Base-by-base conservation (phyloP, 306 rosid genomes). In the Vigna mungo region DNA sequence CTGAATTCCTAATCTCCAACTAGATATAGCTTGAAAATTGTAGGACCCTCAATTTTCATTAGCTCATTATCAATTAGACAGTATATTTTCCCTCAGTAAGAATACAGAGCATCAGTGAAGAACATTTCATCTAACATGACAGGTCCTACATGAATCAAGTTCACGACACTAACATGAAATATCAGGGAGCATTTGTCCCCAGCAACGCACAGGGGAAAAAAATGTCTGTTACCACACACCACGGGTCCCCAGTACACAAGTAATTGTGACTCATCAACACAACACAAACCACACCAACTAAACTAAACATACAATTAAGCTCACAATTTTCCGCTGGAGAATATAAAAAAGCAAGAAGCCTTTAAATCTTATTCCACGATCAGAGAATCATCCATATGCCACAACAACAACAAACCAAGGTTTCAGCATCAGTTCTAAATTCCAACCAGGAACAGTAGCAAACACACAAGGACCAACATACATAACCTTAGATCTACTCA, bases 401-500 rank as follows among this genome's bases (percentile, higher is more conserved):
- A 34, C 20, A n/a, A 61, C n/a, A 52, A 67, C n/a, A 52, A 67
- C 14, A 34, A 60, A 63, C 73, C 70, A 36, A 49, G 72, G 23
- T 41, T 73, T 43, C 69, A 75, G 37, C n/a, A 58, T 37, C 60
- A 68, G 63, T 62, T 43, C 16, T 51, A 74, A 39, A 55, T 36
- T 20, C 69, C 47, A 71, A 66, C 10, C 49, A 49, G 16, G 58
- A n/a, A 77, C 23, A 62, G 15, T 69, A 25, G 56, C 27, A 56
- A 17, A 17, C 25, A 17, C 58, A 52, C 60, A 68, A 59, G 51
- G 70, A 77, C 68, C 18, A 49, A 72, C 46, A 9, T 14, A 58
- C 44, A 59, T 12, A 69, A 53, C 51, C 72, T 8, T 83, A 88
- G 88, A 86, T 86, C 92, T 79, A 82, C 68, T 36, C 44, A 62